Evolutionary conservation across 768 basidiomycete genomes (phyloP), one percentile per base, ranked within the genome.

Genomic region (Lactifluus volemus): DNA sequence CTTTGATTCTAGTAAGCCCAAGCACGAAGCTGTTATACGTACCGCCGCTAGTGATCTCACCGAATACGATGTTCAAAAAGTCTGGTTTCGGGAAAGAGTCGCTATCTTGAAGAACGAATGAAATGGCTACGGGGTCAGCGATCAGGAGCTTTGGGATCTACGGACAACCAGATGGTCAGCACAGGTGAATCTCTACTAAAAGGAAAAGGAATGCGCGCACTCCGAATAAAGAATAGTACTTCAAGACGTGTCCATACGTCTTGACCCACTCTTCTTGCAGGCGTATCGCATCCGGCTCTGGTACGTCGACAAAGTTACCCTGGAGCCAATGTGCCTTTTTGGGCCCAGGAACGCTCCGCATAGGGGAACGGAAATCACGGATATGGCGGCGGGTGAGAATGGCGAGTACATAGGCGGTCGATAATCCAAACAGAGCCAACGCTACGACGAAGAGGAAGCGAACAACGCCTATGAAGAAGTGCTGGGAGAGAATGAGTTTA

Each of bases 61-160:
- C 65, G 1, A 69, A 58, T 8, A 42, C 53, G 12, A 51, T 49
- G 32, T 53, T 51, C 15, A 65, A 21, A 19, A 61, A 1, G 8
- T 66, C 67, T 2, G 76, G 69, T 65, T 77, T 78, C 14, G 69
- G 71, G 53, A 68, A 73, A 47, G 63, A 61, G 34, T 73, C 66
- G 14, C 68, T 42, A 44, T 76, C 68, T 7, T 64, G 55, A 9
- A 77, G 65, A 39, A 77, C 68, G 53, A 75, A 70, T 4, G 67
- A 61, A 15, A 75, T 41, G 1, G 75, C 76, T 10, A 67, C 63
- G 2, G 74, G 69, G 63, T 78, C 77, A 19, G 69, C 61, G 5
- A 74, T 71, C 55, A 70, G 61, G 48, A 76, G 67, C 42, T 73
- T 68, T 11, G 66, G 59, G 15, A 25, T 1, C 64, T 65, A 47